Conservation (phyloP, 2,329 filamentous ascomycete species). For the Rutstroemia sp. region DNA sequence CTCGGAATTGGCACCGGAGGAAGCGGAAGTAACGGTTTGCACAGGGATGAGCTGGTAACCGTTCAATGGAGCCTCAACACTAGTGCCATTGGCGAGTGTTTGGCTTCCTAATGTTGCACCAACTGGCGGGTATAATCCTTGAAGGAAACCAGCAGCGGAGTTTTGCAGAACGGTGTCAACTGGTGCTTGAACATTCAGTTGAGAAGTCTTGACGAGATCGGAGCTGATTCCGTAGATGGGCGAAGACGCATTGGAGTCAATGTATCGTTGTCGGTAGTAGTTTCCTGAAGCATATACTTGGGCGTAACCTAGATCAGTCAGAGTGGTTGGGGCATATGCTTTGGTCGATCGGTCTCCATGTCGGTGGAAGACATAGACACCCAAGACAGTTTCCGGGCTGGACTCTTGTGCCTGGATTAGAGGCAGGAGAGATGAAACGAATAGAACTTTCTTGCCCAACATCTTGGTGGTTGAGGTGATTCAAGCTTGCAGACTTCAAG, state of each 20-base stretch:
- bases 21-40: conserved; percentile 46
- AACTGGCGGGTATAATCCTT: conserved; percentile 79
- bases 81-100: conserved; percentile 63
- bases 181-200: conserved; percentile 67
- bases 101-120: conserved; percentile 45
- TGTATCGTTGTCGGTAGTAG: conserved; percentile 72
- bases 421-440: conserved; percentile 35
- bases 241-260: conserved; percentile 48
- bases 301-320: conserved; percentile 74
- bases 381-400: conserved; percentile 41
- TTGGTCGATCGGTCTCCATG: conserved; percentile 87
- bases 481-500: no score
- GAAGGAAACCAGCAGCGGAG: conserved; percentile 73
- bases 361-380: conserved; percentile 80
- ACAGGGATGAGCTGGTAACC: conserved; percentile 84
- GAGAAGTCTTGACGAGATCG: conserved; percentile 58
- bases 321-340: conserved; percentile 57
- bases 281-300: conserved; percentile 66
- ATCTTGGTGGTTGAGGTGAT: conserved; percentile 16
- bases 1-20: conserved; percentile 48
- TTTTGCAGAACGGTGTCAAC: conserved; percentile 71
- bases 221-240: conserved; percentile 61
- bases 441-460: conserved; percentile 33
- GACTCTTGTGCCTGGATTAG: conserved; percentile 28
- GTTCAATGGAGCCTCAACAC: conserved; percentile 58